Percentiles rank a stretch among this genome's conserved stretches.
phyloP scores from a whole-genome alignment of 129 eudicot genomes.

The Arctium lappa region DNA sequence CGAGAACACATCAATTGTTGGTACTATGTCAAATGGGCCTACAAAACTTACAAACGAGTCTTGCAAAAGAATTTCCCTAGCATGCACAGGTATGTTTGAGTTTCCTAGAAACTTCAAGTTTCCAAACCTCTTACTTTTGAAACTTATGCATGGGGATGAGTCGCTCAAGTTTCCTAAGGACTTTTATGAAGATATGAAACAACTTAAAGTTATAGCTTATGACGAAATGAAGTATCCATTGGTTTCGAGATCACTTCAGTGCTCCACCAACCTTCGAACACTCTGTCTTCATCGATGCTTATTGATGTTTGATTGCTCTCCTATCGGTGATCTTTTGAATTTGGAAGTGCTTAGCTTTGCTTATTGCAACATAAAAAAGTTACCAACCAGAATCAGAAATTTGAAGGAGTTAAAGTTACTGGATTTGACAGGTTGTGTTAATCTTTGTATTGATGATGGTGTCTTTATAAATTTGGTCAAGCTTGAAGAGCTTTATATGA shows the following conservation, averaged over 20 bases:
- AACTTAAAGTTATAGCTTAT: background rate
- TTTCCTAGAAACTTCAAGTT: background rate
- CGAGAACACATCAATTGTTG: background rate
- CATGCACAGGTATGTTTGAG: conserved; percentile 1
- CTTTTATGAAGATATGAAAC: background rate
- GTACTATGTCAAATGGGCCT: background rate
- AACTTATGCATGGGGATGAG: background rate
- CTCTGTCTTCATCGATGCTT: background rate
- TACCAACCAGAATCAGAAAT: background rate
- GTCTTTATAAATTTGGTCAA: background rate
- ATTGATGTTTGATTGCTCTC: background rate
- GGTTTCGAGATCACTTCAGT: background rate
- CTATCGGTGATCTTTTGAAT: background rate
- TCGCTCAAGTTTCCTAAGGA: background rate
- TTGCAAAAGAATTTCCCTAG: background rate
- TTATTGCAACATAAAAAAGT: too few species aligned
- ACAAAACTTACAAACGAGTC: too few species aligned
- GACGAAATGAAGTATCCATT: background rate
- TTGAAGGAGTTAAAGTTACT: background rate
- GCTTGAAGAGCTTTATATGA: conserved; percentile 14
- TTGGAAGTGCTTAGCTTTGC: background rate
- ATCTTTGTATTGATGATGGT: background rate
- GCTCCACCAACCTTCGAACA: background rate
- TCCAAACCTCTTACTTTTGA: background rate
- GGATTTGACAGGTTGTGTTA: background rate